Evolutionary conservation across 2,329 filamentous ascomycete species (phyloP), one percentile per base, ranked within the genome.

Genomic region (Tolypocladium pustulatum): DNA sequence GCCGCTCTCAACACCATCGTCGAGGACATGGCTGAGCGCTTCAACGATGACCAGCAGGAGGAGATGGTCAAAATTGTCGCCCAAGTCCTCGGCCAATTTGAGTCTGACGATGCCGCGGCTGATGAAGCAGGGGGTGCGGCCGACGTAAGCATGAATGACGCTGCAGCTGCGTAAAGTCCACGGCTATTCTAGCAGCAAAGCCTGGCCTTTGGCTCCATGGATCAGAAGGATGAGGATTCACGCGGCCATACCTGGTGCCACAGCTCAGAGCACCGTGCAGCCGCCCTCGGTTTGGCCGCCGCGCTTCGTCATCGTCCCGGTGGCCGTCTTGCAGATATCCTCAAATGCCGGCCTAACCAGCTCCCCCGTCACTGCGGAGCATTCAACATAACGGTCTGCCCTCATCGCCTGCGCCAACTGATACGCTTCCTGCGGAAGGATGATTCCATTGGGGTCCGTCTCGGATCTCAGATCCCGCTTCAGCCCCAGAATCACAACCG

Each of bases 301-400:
- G 9, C 68, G 68, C 12, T 68, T 71, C 25, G 75, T 76, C 15
- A 71, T 75, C 34, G 78, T 80, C 63, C 76, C 71, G 57, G 78
- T 73, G 2, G 81, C 83, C 34, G 81, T 83, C 54, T 71, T 76
- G 68, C 81, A 85, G 25, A 86, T 78, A 67, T 86, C 83, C 66
- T 86, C 81, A 65, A 85, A 83, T 6, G 79, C 80, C 64, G 81
- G 72, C 63, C 76, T 73, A 52, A 86, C 67, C 57, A 86, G 74
- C 71, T 85, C 82, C 20, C 83, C 83, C 4, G 81, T 84, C 54
- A 79, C 71, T 8, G 83, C 82, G 1, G 82, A 85, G 70, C 83
- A 87, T 65, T 87, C 84, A 67, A 85, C 78, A 64, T 86, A 87
- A 62, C 80, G 81, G 69, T 87, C 84, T 54, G 78, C 82, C 57